Base-by-base conservation (phyloP, 176 grass and related monocot species). In the Chloris gayana region DNA sequence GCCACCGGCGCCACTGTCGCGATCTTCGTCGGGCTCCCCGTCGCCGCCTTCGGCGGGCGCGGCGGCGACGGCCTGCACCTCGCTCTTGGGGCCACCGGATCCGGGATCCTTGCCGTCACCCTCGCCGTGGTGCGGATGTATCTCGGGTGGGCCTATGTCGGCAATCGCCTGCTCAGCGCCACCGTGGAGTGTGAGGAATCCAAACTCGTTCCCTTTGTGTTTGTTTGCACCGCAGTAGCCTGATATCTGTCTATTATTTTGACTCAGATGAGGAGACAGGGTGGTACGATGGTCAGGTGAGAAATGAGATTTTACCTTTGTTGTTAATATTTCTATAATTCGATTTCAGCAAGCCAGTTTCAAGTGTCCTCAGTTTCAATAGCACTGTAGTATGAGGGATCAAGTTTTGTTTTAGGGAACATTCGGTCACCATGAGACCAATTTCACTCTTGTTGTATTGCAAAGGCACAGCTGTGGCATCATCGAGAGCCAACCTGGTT, bases 251-350 rank as follows among this genome's bases (percentile, higher is more conserved):
- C 51, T 59, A 0, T 45, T 35, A 4, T 85, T 87, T 78, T 37
- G 6, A 57, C 35, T 71, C 92, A 98, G 95, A 98, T 86, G 95
- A 98, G 80, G 95, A 98, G 62, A 98, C 95, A 2, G 95, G 95
- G 44, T 98, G 95, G 95, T 98, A 98, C 27, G 92, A 98, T 72
- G 95, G 95, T 32, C 95, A 98, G 87, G 95, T 91, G 76, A 91
- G 72, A 98, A 85, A 90, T 89, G 79, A 89, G 72, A 75, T 66
- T 38, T 35, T 90, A 33, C 22, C 77, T n/a, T 7, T 73, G n/a
- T 59, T 75, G 50, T 17, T 44, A 22, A 9, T 58, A 47, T 72
- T 29, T 79, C 27, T 80, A 69, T 26, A 19, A 65, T 64, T 72
- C 49, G 26, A 42, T 71, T 21, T 5, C 3, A 50, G 1, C 9